A percentile compares a stretch with the other conserved stretches of the same genome.
These are phyloP conservation scores for Lineolata rhizophorae DNA, from an alignment of 495 filamentous ascomycete genomes.

Conservation along the genomic window DNA sequence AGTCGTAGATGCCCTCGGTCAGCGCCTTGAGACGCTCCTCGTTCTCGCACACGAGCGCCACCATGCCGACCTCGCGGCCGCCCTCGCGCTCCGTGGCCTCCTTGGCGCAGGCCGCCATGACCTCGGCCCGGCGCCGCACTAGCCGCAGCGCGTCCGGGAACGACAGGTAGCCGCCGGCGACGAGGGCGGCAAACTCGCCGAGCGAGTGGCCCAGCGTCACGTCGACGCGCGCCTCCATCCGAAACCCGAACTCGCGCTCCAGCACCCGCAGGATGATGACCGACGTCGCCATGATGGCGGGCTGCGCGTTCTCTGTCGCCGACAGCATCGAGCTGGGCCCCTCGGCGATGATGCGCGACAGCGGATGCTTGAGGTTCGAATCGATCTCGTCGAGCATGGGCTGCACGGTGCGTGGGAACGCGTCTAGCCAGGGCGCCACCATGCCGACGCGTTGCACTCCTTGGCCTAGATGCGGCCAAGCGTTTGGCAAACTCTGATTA, in stretches of 20 bases:
- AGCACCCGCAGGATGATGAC: conserved; percentile 78
- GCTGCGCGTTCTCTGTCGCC: conserved; percentile 72
- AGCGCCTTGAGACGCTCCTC: conserved; percentile 43
- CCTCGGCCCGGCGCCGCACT: conserved; percentile 58
- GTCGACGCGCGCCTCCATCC: conserved; percentile 42
- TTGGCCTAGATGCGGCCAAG: conserved; percentile 43
- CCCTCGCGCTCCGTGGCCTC: conserved; percentile 37
- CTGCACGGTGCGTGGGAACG: conserved; percentile 53
- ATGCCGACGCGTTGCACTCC: conserved; percentile 91
- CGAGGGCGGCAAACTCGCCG: conserved; percentile 86
- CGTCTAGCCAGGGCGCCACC: conserved; percentile 60
- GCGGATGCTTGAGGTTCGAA: conserved; percentile 36
- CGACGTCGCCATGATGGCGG: conserved; percentile 86
- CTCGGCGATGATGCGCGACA: conserved; percentile 58
- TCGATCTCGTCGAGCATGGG: conserved; percentile 72
- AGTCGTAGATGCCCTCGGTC: conserved; percentile 55
- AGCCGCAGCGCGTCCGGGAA: conserved; percentile 60
- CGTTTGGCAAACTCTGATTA: conserved; percentile 1
- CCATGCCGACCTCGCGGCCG: conserved; percentile 75
- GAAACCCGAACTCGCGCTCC: conserved; percentile 65
- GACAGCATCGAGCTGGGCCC: conserved; percentile 59
- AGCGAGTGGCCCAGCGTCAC: conserved; percentile 79
- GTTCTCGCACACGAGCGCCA: conserved; percentile 65
- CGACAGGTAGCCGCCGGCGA: conserved; percentile 53
- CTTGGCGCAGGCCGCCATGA: conserved; percentile 58